Conservation (phyloP, 2,329 filamentous ascomycete genomes). For the Aspergillus spinulosporus region DNA sequence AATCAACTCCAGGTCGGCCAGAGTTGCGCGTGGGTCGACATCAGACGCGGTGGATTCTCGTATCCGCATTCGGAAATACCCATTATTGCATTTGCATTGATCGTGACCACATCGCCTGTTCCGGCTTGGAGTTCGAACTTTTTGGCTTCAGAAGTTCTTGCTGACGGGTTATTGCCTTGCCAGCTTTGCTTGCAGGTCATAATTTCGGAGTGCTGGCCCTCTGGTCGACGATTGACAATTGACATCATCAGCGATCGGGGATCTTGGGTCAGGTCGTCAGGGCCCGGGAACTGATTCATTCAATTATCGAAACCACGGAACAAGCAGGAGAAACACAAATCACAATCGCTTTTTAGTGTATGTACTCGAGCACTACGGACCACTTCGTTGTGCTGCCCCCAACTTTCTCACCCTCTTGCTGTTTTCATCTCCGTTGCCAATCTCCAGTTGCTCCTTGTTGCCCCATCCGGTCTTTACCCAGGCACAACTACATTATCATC, state of each 20-base stretch:
- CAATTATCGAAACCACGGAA: no score
- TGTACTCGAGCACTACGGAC: no score
- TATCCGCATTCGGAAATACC: constrained; percentile 3
- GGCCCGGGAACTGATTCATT: no score
- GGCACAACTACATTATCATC: neutral
- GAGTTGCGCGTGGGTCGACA: constrained; percentile 1
- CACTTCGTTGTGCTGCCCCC: no score
- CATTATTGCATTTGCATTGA: neutral
- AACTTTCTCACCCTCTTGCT: neutral
- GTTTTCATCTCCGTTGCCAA: constrained; percentile 6
- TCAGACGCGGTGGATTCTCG: constrained; percentile 4
- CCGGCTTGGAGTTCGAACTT: neutral
- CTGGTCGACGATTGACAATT: neutral
- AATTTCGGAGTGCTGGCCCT: neutral
- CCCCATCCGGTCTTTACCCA: constrained; percentile 9
- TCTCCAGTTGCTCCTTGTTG: neutral
- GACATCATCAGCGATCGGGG: constrained; percentile 1
- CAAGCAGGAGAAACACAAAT: no score
- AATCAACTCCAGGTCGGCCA: no score
- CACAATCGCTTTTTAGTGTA: no score
- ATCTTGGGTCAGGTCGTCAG: neutral
- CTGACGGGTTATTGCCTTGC: neutral
- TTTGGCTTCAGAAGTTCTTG: neutral
- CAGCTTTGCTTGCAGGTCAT: neutral
- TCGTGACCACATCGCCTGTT: no score